Base-by-base conservation (phyloP, 139 green algal genomes). In the Limnomonas spitsbergensis region DNA sequence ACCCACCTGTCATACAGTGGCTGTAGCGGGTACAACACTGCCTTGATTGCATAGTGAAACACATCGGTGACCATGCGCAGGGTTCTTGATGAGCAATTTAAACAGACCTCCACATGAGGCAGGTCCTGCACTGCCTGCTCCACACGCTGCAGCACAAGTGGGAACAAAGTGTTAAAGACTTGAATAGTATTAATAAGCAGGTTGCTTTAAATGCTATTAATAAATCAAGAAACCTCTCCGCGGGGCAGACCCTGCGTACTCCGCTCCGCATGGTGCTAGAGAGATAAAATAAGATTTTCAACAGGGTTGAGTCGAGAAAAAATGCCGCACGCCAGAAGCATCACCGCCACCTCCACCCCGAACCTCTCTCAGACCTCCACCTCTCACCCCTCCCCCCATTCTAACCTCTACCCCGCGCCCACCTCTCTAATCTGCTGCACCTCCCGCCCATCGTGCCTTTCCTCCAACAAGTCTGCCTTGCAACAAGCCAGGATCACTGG, bases 1-100 rank as follows among this genome's bases (percentile, higher is more conserved):
- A 40, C 34, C 66, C 36, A 83, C 47, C 82, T 81, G 79, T 98
- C 92, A 80, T 95, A 97, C 68, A 98, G 85, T 0, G 94, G 93
- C 39, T 86, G 89, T 74, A 90, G 91, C 2, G 94, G 94, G 87
- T 98, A 91, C 40, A 98, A 74, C 78, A 98, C 94, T 53, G 91
- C 83, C 73, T 94, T 93, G 26, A 95, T 81, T 29, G 91, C 91
- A 69, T 93, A 93, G 78, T 90, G 91, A 68, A 96, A 94, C 24
- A 92, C 87, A 69, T 93, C 86, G 54, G 69, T 53, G 53, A 83
- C 79, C 82, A 89, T 91, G 53, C 84, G 79, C 73, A 93, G 90
- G 66, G 80, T 91, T 70, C 87, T 86, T 36, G 93, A 87, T 24
- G 86, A 94, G 84, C 93, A 97, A 83, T 96, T 92, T 66, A 98